Base-by-base conservation (phyloP, 345 rosid genomes). In the Hypericum perforatum region DNA sequence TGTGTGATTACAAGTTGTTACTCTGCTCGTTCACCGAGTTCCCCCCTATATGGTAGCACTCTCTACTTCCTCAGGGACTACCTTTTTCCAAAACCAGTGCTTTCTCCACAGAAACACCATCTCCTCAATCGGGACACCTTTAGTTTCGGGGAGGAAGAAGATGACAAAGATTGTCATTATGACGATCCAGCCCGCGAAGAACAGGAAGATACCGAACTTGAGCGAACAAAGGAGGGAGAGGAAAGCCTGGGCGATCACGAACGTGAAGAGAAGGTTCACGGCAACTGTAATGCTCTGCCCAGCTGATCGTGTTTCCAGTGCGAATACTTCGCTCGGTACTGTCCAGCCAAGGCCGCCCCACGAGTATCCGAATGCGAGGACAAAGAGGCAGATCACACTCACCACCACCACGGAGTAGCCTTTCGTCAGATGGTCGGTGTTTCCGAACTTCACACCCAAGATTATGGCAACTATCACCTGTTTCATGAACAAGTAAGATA, bases 301-400 rank as follows among this genome's bases (percentile, higher is more conserved):
- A 0, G 95, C 98, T 5, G 96, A 88, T 39, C 98, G 72, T 0
- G 73, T 92, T 67, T 92, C 96, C 40, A 87, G 40, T 2, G 98
- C 86, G 50, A 92, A 92, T 66, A 92, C 78, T 63, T 92, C 98
- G 22, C 98, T 88, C 0, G 98, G 96, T 41, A 92, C 73, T 0
- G 96, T 88, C 95, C 96, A 92, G 0, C 98, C 98, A 0, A 92
- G 74, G 0, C 94, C 94, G 12, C 98, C 98, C 96, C 98, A 92
- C 11, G 98, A 92, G 86, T 90, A 92, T 54, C 95, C 98, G 9
- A 92, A 92, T 0, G 95, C 96, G 7, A 80, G n/a, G 6, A 88
- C 98, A 60, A 92, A 92, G 6, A 85, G 75, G 69, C 98, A 88
- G 4, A 87, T 63, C 67, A 88, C 77, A 3, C 60, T 57, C 39